Conservation (phyloP, 257 asterid genomes). For the Solanum lignicaule region DNA sequence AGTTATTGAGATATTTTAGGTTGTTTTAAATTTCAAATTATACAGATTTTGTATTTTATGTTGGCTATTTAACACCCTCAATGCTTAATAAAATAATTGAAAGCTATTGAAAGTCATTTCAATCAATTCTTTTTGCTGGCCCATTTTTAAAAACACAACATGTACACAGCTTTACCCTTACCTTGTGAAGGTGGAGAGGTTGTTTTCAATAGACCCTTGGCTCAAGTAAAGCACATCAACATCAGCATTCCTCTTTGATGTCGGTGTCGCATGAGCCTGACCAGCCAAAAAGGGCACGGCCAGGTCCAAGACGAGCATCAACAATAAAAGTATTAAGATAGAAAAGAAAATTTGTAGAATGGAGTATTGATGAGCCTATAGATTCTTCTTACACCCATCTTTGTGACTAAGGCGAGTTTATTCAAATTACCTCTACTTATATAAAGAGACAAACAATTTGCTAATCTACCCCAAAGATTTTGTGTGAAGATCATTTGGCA, state of each 20-base stretch:
- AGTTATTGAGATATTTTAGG: neutral
- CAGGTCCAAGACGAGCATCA: neutral
- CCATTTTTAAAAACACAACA: neutral
- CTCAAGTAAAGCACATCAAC: neutral
- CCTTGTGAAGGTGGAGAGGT: neutral
- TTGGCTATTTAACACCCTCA: neutral
- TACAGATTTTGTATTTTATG: neutral
- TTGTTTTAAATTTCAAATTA: neutral
- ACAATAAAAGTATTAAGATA: neutral
- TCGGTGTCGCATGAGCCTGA: neutral
- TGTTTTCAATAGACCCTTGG: neutral
- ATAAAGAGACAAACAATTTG: neutral
- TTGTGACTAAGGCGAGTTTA: neutral
- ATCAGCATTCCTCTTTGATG: neutral
- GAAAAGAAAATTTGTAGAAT: neutral
- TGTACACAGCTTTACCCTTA: neutral
- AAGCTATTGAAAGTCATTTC: neutral
- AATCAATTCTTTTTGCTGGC: neutral
- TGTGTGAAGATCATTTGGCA: neutral
- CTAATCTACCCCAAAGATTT: neutral
- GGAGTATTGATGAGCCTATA: neutral
- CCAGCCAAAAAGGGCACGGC: neutral
- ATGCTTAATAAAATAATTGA: neutral
- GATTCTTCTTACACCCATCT: neutral
- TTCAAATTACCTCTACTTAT: neutral